Evolutionary conservation across 768 basidiomycete genomes (phyloP).

Genomic region (Termitomyces sp.): DNA sequence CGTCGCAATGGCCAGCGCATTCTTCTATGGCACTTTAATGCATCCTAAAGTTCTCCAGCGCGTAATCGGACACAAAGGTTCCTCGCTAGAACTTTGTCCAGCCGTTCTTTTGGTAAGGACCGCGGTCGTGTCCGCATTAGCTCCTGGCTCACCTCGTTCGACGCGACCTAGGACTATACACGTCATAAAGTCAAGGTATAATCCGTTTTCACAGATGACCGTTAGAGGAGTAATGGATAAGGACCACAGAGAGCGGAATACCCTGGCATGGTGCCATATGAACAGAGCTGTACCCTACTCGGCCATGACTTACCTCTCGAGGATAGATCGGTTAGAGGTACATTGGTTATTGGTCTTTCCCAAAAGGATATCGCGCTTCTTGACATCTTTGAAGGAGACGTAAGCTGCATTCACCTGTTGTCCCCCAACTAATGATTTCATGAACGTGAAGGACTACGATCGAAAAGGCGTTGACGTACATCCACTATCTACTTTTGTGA

Average conservation of each 20-base stretch:
- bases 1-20: conserved; percentile 43
- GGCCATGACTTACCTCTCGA: conserved; percentile 46
- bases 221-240: background rate
- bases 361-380: conserved; percentile 57
- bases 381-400: conserved; percentile 81
- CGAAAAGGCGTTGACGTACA: conserved; percentile 50
- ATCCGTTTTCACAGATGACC: background rate
- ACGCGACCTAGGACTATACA: conserved; percentile 58
- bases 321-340: conserved; percentile 73
- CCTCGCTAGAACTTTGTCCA: conserved; percentile 60
- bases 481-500: conserved; percentile 42
- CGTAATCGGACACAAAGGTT: conserved; percentile 68
- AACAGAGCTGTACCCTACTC: conserved; percentile 42
- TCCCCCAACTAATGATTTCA: background rate
- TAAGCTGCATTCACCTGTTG: conserved; percentile 26
- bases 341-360: conserved; percentile 70
- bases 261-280: conserved; percentile 72
- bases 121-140: background rate
- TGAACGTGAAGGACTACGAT: conserved; percentile 59
- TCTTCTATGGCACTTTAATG: conserved; percentile 90
- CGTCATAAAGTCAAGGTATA: conserved; percentile 72
- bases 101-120: conserved; percentile 65
- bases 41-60: conserved; percentile 77
- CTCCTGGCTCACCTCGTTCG: background rate
- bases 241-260: conserved; percentile 60